Conservation (phyloP, 2,329 filamentous ascomycete genomes). For the Pseudocercospora macadamiae region DNA sequence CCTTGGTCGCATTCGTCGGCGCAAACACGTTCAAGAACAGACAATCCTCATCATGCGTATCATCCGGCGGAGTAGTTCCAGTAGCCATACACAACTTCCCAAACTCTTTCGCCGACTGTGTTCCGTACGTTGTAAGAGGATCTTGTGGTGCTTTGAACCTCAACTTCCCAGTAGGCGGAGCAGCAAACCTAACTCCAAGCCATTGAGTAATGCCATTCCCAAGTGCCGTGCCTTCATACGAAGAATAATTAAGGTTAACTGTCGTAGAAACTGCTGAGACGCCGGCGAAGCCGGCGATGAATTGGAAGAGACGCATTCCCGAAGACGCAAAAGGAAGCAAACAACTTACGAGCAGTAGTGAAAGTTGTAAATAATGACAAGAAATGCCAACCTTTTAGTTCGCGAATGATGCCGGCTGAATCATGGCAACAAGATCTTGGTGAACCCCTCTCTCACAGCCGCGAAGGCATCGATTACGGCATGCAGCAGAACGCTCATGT, state of each 20-base stretch:
- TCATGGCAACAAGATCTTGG: not conserved
- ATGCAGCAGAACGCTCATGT: not conserved
- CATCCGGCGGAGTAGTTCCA: slow-evolving; percentile 20
- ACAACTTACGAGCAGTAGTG: not conserved
- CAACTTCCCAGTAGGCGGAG: slow-evolving; percentile 65
- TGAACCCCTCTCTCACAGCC: not conserved
- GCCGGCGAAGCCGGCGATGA: not conserved
- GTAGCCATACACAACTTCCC: slow-evolving; percentile 43
- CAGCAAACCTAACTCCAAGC: slow-evolving; percentile 76
- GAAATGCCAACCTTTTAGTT: not conserved
- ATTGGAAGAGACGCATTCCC: not conserved
- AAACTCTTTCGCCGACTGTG: slow-evolving; percentile 57
- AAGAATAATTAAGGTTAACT: slow-evolving; percentile 69
- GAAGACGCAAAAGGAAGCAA: not conserved
- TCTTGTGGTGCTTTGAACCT: slow-evolving; percentile 71
- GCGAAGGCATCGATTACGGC: not conserved
- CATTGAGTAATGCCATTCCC: slow-evolving; percentile 67
- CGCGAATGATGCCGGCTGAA: not conserved
- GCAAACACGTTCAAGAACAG: slow-evolving; percentile 69
- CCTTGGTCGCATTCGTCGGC: slow-evolving; percentile 55
- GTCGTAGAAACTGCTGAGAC: slow-evolving; percentile 41
- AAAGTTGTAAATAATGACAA: not conserved
- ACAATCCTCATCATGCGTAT: slow-evolving; percentile 65
- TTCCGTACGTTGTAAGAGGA: slow-evolving; percentile 51
- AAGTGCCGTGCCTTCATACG: slow-evolving; percentile 62